Evolutionary conservation across 805 yeast species (phyloP), one percentile per base, ranked within the genome.

Genomic region (Ogataea ganodermae): DNA sequence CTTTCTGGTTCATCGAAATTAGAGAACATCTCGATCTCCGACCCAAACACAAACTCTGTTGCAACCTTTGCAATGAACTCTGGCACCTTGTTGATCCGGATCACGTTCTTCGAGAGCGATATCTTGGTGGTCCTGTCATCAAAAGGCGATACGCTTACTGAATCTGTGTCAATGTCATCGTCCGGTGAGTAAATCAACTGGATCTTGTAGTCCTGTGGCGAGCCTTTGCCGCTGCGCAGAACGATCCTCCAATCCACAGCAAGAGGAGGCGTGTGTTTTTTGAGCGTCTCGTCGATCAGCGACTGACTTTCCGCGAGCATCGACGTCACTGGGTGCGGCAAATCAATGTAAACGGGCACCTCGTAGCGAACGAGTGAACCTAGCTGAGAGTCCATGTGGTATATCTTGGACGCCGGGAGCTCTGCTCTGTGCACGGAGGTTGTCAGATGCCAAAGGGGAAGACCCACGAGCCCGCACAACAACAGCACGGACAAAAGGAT

Each of bases 381-480:
- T 48, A 54, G 43, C 12, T 48, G 31, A 7, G 42, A 20, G 38
- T 48, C 50, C 32, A 64, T 35, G 10, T 41, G 23, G 37, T 68
- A 60, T 39, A 84, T 72, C 35, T 69, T 68, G 1, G 64, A 67
- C 10, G 69, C 58, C 13, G 88, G 88, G 31, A 86, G 69, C 31
- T 74, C 73, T 2, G 89, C 86, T 45, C 90, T 69, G 56, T 81
- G 75, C 16, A 84, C 78, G 2, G 80, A 66, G 3, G 92, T 83
- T 16, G 92, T 83, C 21, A 57, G 49, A 28, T 68, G 57, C 81
- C 86, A 85, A 45, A 82, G 60, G 4, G 91, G 90, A 5, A 75
- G 56, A 2, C 86, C 89, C 17, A 80, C 51, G 2, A 67, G 38
- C 4, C 62, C 45, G 10, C 70, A 56, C 7, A 67, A 57, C 1